Evolutionary conservation across 805 yeast genomes (phyloP), one percentile per base, ranked within the genome.

Genomic region (Lachancea cidri): DNA sequence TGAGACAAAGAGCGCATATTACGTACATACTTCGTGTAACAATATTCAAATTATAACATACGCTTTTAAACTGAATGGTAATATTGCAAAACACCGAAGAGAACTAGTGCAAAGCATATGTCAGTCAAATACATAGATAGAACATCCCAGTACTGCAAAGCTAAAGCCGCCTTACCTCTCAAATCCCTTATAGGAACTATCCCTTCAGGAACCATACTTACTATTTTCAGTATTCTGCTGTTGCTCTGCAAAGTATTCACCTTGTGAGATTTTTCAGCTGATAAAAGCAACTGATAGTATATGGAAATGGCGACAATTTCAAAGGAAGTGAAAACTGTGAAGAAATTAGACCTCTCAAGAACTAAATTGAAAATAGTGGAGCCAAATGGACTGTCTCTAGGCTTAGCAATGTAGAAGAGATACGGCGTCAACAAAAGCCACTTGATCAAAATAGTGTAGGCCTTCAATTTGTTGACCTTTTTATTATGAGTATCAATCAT

Each of bases 121-220:
- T 63, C 68, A 11, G 59, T 46, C 17, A 63, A 41, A 19, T 61
- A 55, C 51, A 60, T 51, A 2, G 64, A 60, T 13, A 62, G 37
- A n/a, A 63, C 61, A 41, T 58, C 62, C 55, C 61, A 58, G 43
- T 60, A 58, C 35, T 58, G 63, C 29, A 60, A 33, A 4, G 46
- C 50, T 29, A 49, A 37, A 9, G 53, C 43, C 11, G 54, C 45
- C 38, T 54, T 58, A 9, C 61, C 61, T 30, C 46, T 56, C 18
- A 62, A 22, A 35, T 60, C 47, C 9, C 49, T 25, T 30, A 62
- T 51, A 22, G 66, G 66, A 8, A 62, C 30, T 2, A 62, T 47
- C 5, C 63, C 65, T 17, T 58, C 63, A n/a, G 68, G 68, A 27
- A 63, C 49, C 43, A 62, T 45, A 7, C 61, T 49, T 14, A 57